A percentile compares a stretch with the other conserved stretches of the same genome.
These are phyloP conservation scores for Antitrichia curtipendula DNA, from an alignment of 225 moss, liverwort and hornwort genomes.

Conservation along the genomic window DNA sequence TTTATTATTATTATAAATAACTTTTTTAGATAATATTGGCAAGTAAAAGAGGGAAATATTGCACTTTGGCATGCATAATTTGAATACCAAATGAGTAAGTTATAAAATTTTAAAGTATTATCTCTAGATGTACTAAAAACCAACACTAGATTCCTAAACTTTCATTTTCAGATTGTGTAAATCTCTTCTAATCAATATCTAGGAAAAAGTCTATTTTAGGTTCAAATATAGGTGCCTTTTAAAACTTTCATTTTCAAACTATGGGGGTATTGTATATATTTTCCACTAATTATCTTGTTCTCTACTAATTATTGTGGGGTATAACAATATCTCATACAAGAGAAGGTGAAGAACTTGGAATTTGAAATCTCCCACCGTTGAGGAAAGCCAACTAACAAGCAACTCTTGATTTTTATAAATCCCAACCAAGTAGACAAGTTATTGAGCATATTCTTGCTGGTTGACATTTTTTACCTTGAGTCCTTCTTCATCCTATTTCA, in stretches of 20 bases:
- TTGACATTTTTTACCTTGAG: background rate
- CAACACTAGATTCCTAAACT: background rate
- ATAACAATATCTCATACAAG: background rate
- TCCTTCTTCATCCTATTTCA: background rate
- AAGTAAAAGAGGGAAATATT: background rate
- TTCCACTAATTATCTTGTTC: rapidly evolving
- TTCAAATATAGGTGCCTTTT: background rate
- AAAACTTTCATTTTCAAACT: background rate
- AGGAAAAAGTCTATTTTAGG: background rate
- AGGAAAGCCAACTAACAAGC: background rate
- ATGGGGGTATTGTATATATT: rapidly evolving
- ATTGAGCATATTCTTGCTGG: background rate
- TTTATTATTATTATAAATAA: background rate
- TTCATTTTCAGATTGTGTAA: background rate
- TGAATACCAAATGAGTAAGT: background rate
- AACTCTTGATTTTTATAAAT: background rate
- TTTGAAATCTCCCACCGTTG: background rate
- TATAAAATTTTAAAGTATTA: background rate
- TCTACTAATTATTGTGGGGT: background rate
- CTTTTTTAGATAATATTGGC: background rate
- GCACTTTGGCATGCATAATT: background rate
- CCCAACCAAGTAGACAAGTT: background rate
- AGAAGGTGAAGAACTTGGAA: background rate
- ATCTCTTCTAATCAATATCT: too few species aligned
- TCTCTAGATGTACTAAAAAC: background rate